Percentiles rank a stretch among this genome's conserved stretches.
These are phyloP conservation scores for Boletus edulis DNA, from an alignment of 768 basidiomycete genomes.

Conservation along the genomic window DNA sequence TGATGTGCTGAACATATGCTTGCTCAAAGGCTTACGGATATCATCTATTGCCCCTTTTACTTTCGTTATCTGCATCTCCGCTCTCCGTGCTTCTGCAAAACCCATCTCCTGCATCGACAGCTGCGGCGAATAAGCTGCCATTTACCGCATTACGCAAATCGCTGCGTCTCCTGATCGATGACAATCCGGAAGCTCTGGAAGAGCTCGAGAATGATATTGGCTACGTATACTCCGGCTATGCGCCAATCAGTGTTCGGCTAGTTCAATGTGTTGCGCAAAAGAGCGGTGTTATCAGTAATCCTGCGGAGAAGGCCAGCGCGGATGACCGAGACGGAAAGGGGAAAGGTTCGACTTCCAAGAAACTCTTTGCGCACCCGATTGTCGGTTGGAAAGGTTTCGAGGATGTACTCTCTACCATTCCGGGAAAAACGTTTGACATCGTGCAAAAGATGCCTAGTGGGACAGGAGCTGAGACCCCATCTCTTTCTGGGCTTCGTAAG, in stretches of 20 bases:
- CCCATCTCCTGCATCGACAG: slow-evolving; percentile 56
- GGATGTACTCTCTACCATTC: slow-evolving; percentile 77
- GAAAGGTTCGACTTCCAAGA: slow-evolving; percentile 39
- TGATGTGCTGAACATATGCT: background rate
- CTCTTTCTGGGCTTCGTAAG: slow-evolving; percentile 36
- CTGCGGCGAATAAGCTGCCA: slow-evolving; percentile 58
- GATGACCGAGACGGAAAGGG: slow-evolving; percentile 39
- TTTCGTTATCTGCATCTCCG: slow-evolving; percentile 63
- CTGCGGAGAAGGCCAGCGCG: slow-evolving; percentile 50
- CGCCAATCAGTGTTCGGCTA: slow-evolving; percentile 87
- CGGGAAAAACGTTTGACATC: slow-evolving; percentile 85
- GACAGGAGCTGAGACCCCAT: slow-evolving; percentile 24
- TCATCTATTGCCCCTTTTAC: slow-evolving; percentile 62
- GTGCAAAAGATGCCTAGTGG: slow-evolving; percentile 42
- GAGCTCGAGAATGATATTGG: slow-evolving; percentile 92
- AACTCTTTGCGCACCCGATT: slow-evolving; percentile 85
- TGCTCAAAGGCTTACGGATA: slow-evolving; percentile 67
- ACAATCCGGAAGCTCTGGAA: slow-evolving; percentile 69
- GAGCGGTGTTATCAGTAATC: slow-evolving; percentile 82
- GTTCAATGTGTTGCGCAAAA: slow-evolving; percentile 94
- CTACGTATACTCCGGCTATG: slow-evolving; percentile 96
- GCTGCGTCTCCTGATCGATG: slow-evolving; percentile 90
- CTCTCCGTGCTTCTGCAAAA: slow-evolving; percentile 66
- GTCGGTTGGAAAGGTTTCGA: slow-evolving; percentile 98
- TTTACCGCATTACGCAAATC: slow-evolving; percentile 76